A percentile compares a stretch with the other conserved stretches of the same genome.
phyloP scores from a whole-genome alignment of 2,329 filamentous ascomycete species.

The Hymenoscyphus linearis region DNA sequence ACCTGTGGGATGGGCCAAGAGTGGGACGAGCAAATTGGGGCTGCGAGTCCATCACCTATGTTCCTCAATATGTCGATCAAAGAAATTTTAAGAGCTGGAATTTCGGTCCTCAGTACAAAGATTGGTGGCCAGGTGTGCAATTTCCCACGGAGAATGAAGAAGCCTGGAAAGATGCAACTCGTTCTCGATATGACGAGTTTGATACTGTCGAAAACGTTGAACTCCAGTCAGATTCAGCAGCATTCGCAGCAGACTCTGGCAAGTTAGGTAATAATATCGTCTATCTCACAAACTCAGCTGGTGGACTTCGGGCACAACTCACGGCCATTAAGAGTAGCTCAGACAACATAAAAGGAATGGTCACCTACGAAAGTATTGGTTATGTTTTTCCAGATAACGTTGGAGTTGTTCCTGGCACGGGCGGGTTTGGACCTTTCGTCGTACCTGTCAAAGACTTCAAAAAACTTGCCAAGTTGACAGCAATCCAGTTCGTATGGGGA shows the following conservation, averaged over 20 bases:
- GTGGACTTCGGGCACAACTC: conserved; percentile 10
- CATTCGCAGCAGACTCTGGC: conserved; percentile 12
- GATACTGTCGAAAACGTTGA: conserved; percentile 13
- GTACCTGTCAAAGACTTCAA: conserved; percentile 12
- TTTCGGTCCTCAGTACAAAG: conserved; percentile 11
- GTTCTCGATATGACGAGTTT: conserved; percentile 13
- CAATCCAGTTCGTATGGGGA: conserved; percentile 16
- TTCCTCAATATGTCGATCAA: conserved; percentile 9
- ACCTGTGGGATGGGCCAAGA: conserved; percentile 14
- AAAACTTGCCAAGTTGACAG: conserved; percentile 10
- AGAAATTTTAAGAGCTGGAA: conserved; percentile 15
- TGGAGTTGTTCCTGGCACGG: neutral
- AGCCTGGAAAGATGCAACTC: conserved; percentile 12
- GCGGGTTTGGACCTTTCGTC: conserved; percentile 13
- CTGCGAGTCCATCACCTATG: conserved; percentile 8
- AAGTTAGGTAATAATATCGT: conserved; percentile 10
- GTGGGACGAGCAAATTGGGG: conserved; percentile 15
- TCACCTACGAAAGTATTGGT: conserved; percentile 14
- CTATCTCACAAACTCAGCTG: conserved; percentile 16
- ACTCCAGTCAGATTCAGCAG: conserved; percentile 5
- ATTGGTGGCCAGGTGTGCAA: conserved; percentile 14
- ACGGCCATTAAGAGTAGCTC: conserved; percentile 6
- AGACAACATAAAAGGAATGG: conserved; percentile 15
- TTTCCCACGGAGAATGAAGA: conserved; percentile 8
- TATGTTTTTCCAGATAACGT: conserved; percentile 13